These are phyloP conservation scores for Takashimella koratensis DNA, from an alignment of 1,284 basidiomycete genomes.

Conservation along the genomic window DNA sequence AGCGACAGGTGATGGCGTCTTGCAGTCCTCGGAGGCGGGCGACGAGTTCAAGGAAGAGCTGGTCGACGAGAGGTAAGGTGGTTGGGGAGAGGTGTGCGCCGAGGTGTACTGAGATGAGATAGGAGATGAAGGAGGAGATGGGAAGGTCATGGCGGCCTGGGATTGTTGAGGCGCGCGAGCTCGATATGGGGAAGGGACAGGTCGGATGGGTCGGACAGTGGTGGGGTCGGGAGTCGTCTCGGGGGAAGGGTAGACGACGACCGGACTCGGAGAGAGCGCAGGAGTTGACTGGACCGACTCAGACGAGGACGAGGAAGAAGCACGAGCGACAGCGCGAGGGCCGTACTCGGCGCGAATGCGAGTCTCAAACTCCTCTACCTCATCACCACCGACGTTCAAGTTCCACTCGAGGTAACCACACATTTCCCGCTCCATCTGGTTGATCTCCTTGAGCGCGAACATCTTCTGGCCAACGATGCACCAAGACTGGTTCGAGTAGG, in stretches of 20 bases:
- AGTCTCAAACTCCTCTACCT: slow-evolving; percentile 41
- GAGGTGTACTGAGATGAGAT: slow-evolving; percentile 1
- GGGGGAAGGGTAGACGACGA: slow-evolving; percentile 39
- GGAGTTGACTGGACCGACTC: slow-evolving; percentile 2
- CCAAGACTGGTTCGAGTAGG: slow-evolving; percentile 95
- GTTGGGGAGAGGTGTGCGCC: slow-evolving; percentile 25
- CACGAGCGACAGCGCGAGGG: slow-evolving; percentile 24
- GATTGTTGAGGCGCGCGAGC: slow-evolving; percentile 3
- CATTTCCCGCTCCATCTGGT: slow-evolving; percentile 95
- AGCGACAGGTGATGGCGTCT: slow-evolving; percentile 44
- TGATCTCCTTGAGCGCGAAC: slow-evolving; percentile 85
- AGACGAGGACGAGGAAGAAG: slow-evolving; percentile 16
- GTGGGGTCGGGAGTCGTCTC: slow-evolving; percentile 40
- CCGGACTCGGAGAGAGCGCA: slow-evolving; percentile 10
- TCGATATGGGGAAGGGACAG: slow-evolving; percentile 39
- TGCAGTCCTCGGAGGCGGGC: slow-evolving; percentile 46
- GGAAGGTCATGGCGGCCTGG: slow-evolving; percentile 17
- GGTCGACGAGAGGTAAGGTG: slow-evolving; percentile 40
- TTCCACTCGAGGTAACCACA: slow-evolving; percentile 90
- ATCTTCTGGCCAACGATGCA: slow-evolving; percentile 87
- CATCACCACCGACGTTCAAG: slow-evolving; percentile 51
- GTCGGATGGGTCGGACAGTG: slow-evolving; percentile 30
- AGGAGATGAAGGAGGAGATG: slow-evolving; percentile 35
- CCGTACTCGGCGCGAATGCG: slow-evolving; percentile 38
- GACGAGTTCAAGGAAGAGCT: slow-evolving; percentile 41